Percentiles rank a stretch among this genome's conserved stretches.
Evolutionary conservation across 192 early-diverging fungal species (phyloP).

Genomic region (Neocallimastix lanati): DNA sequence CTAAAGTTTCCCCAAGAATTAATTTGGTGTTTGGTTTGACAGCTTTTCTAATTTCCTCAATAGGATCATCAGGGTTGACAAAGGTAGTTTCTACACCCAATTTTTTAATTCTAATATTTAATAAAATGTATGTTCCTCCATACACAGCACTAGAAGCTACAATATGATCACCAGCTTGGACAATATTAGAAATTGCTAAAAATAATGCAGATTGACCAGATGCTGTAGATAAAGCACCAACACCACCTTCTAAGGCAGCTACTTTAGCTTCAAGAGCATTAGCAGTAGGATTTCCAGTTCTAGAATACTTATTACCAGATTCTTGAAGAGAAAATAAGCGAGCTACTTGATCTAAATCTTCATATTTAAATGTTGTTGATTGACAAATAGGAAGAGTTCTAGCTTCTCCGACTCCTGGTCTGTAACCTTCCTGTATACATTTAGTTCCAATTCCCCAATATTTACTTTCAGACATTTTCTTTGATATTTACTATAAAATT

Average conservation of each 20-base stretch:
- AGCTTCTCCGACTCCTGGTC: not conserved
- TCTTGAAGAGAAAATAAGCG: not conserved
- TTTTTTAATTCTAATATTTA: not conserved
- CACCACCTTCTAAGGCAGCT: not conserved
- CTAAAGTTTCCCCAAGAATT: not conserved
- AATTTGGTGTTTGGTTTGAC: not conserved
- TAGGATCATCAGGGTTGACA: not conserved
- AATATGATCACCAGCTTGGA: not conserved
- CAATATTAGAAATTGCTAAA: not conserved
- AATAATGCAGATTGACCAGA: not conserved
- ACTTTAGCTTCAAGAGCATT: not conserved
- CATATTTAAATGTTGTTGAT: not conserved
- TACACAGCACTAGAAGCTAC: not conserved
- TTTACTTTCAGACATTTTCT: not conserved
- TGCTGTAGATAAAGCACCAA: not conserved
- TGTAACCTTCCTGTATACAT: not conserved
- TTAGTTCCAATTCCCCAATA: not conserved
- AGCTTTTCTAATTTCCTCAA: not conserved
- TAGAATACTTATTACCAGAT: not conserved
- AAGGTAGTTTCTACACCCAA: not conserved
- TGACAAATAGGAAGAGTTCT: not conserved
- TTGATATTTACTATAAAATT: no score
- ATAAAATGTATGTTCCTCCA: not conserved
- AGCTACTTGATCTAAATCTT: not conserved
- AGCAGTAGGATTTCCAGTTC: not conserved